These are phyloP conservation scores for Lactarius quietus DNA, from an alignment of 768 basidiomycete genomes.

Conservation along the genomic window DNA sequence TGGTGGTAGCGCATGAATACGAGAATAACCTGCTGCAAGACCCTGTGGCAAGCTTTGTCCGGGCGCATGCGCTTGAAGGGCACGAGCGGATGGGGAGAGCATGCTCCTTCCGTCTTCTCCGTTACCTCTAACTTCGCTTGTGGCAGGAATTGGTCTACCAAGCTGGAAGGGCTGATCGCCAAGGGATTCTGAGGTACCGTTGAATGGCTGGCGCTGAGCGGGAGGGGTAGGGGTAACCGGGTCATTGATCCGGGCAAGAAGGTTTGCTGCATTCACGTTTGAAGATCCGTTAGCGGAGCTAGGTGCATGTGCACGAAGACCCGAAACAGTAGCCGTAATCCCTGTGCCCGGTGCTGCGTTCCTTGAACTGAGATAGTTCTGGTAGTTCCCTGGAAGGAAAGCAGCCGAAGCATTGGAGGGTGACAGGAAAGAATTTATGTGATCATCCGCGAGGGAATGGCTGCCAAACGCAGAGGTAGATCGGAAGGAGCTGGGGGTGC, in stretches of 20 bases:
- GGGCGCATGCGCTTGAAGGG: constrained; percentile 82
- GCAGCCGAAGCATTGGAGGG: constrained; percentile 82
- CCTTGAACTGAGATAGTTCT: constrained; percentile 57
- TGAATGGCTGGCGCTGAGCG: constrained; percentile 28
- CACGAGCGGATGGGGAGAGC: constrained; percentile 69
- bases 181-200: constrained; percentile 34
- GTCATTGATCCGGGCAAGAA: constrained; percentile 27
- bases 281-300: constrained; percentile 17
- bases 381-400: constrained; percentile 70
- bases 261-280: constrained; percentile 24
- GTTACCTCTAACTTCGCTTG: constrained; percentile 27
- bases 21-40: constrained; percentile 84
- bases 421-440: constrained; percentile 43
- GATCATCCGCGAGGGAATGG: constrained; percentile 35
- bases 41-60: constrained; percentile 91
- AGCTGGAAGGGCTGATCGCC: constrained; percentile 41
- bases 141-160: constrained; percentile 33
- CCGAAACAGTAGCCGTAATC: constrained; percentile 25
- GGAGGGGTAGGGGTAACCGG: constrained; percentile 21
- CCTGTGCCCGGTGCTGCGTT: constrained; percentile 32
- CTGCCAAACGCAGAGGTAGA: constrained; percentile 42
- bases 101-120: constrained; percentile 34
- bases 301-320: constrained; percentile 25
- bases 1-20: constrained; percentile 71
- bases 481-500: constrained; percentile 53